Evolutionary conservation across 805 yeast species (phyloP).

Genomic region (Candida sphagnicola): DNA sequence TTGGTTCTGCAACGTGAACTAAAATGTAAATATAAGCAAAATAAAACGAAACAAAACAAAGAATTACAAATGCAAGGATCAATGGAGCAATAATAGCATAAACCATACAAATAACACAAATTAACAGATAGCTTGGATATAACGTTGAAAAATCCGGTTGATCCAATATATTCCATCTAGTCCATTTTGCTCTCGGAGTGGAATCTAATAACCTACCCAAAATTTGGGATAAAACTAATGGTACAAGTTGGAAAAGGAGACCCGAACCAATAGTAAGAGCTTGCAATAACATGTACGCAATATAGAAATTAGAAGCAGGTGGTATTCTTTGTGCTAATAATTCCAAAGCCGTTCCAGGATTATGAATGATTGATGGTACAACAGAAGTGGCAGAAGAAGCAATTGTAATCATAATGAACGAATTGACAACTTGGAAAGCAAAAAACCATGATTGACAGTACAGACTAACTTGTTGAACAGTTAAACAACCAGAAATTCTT

Average conservation of each 20-base stretch:
- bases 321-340: constrained; percentile 78
- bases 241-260: constrained; percentile 68
- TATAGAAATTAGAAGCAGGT: constrained; percentile 86
- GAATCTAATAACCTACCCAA: constrained; percentile 70
- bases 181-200: constrained; percentile 94
- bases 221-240: constrained; percentile 65
- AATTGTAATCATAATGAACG: constrained; percentile 77
- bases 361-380: constrained; percentile 59
- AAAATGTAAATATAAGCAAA: constrained; percentile 60
- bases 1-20: constrained; percentile 58
- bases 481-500: constrained; percentile 64
- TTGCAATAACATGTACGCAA: constrained; percentile 73
- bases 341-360: constrained; percentile 70
- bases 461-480: constrained; percentile 67
- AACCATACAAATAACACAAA: constrained; percentile 67
- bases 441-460: constrained; percentile 87
- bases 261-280: constrained; percentile 81
- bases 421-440: constrained; percentile 89
- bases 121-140: constrained; percentile 73
- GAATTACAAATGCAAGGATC: constrained; percentile 60
- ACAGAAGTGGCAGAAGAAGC: constrained; percentile 83
- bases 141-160: constrained; percentile 77
- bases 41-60: constrained; percentile 55
- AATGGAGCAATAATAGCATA: constrained; percentile 81
- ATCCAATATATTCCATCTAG: constrained; percentile 58